These are phyloP conservation scores for Plasmodium coatneyi DNA, from an alignment of 169 alveolate species.

Conservation along the genomic window DNA sequence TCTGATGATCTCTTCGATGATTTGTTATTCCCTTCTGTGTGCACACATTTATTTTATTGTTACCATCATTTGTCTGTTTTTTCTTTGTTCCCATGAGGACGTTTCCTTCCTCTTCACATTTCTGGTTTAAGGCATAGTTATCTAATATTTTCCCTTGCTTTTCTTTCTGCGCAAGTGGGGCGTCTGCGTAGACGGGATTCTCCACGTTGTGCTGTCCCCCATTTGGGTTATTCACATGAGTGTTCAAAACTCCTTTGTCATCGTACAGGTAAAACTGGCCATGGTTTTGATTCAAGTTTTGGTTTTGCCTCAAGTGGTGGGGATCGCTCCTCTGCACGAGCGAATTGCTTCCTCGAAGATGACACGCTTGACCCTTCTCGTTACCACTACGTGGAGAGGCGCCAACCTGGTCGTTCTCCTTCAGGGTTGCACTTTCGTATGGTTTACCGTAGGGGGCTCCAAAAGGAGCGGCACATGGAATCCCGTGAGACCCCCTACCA, in stretches of 20 bases:
- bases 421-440: not conserved
- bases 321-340: not conserved
- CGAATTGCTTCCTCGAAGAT: not conserved
- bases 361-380: not conserved
- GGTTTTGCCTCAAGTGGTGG: not conserved
- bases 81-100: not conserved
- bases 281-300: not conserved
- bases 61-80: not conserved
- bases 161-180: not conserved
- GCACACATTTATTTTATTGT: not conserved
- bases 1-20: not conserved
- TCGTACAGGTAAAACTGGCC: not conserved
- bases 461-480: not conserved
- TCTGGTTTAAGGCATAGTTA: not conserved
- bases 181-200: not conserved
- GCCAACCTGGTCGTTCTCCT: not conserved
- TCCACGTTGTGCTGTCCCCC: not conserved
- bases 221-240: not conserved
- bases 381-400: not conserved
- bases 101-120: not conserved
- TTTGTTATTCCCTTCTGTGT: not conserved
- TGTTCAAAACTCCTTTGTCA: not conserved
- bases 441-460: not conserved
- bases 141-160: not conserved
- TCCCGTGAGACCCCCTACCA: not conserved